These are phyloP conservation scores for Tarenaya hassleriana DNA, from an alignment of 345 rosid genomes.

Conservation along the genomic window DNA sequence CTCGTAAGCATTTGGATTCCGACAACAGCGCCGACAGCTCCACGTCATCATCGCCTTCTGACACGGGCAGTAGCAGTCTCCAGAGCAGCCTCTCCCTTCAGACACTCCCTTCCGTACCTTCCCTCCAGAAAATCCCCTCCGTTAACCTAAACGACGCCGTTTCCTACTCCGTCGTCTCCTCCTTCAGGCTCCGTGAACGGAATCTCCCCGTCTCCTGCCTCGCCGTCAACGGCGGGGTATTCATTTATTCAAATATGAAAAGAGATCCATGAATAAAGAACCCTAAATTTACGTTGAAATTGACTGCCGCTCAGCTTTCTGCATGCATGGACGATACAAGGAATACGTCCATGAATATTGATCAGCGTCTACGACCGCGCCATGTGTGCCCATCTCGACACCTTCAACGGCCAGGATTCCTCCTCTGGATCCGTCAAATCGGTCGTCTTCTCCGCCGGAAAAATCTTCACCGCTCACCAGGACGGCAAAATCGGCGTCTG, in stretches of 20 bases:
- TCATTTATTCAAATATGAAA: no score
- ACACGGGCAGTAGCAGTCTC: constrained; percentile 35
- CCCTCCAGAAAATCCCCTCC: constrained; percentile 53
- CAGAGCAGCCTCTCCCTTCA: constrained; percentile 69
- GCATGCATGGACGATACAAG: no score
- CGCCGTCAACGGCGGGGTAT: constrained; percentile 42
- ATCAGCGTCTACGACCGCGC: constrained; percentile 60
- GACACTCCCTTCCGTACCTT: constrained; percentile 70
- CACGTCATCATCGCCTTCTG: constrained; percentile 27
- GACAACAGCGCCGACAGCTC: constrained; percentile 22
- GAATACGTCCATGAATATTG: neutral
- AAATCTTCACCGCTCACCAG: constrained; percentile 76
- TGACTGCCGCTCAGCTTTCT: no score
- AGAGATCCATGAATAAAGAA: no score
- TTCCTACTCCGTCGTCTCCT: constrained; percentile 30
- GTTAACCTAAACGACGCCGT: constrained; percentile 36
- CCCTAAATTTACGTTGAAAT: no score
- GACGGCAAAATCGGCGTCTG: constrained; percentile 86
- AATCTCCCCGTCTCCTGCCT: constrained; percentile 56
- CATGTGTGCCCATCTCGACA: constrained; percentile 34
- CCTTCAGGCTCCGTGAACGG: constrained; percentile 35
- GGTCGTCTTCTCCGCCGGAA: constrained; percentile 45
- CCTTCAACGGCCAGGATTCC: constrained; percentile 42
- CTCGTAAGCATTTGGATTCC: constrained; percentile 26
- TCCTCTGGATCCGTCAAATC: constrained; percentile 67